A percentile compares a stretch with the other conserved stretches of the same genome.
Evolutionary conservation across 345 rosid genomes (phyloP).

Genomic region (Populus simonii): DNA sequence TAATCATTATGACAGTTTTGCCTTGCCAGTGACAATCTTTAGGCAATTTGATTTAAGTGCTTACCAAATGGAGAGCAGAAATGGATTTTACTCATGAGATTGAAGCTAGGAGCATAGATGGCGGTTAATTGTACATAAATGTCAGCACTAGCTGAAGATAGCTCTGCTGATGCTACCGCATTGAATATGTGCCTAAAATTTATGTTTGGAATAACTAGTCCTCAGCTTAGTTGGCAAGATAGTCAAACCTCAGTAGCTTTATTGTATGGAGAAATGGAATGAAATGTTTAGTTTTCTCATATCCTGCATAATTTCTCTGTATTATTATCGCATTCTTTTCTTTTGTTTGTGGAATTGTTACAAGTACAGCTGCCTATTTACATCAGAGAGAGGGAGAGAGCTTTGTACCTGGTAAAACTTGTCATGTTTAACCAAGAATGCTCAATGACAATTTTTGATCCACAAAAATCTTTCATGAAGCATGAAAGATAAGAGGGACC

Average conservation of each 20-base stretch:
- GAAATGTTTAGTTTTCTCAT: not conserved
- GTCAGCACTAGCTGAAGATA: conserved; percentile 47
- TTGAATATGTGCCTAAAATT: conserved; percentile 12
- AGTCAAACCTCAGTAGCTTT: not conserved
- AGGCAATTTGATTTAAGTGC: conserved; percentile 4
- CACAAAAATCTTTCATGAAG: not conserved
- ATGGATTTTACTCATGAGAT: conserved; percentile 8
- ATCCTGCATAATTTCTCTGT: not conserved
- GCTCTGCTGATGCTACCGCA: conserved; percentile 30
- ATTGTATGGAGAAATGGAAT: conserved; percentile 12
- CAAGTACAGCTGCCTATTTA: not conserved
- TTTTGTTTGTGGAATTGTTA: not conserved
- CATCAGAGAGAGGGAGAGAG: not conserved
- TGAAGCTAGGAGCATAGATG: conserved; percentile 7
- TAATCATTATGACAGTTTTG: not conserved
- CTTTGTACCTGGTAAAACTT: not conserved
- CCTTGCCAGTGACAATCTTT: not conserved
- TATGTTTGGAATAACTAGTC: conserved; percentile 8
- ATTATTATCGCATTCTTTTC: not conserved
- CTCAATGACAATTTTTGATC: not conserved
- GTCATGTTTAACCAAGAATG: not conserved
- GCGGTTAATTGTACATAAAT: conserved; percentile 24
- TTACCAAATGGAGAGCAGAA: not conserved
- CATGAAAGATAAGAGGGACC: conserved; percentile 3
- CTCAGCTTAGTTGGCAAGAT: not conserved